phyloP scores from a whole-genome alignment of 1,284 basidiomycete genomes.

The Cystobasidium pallidum region DNA sequence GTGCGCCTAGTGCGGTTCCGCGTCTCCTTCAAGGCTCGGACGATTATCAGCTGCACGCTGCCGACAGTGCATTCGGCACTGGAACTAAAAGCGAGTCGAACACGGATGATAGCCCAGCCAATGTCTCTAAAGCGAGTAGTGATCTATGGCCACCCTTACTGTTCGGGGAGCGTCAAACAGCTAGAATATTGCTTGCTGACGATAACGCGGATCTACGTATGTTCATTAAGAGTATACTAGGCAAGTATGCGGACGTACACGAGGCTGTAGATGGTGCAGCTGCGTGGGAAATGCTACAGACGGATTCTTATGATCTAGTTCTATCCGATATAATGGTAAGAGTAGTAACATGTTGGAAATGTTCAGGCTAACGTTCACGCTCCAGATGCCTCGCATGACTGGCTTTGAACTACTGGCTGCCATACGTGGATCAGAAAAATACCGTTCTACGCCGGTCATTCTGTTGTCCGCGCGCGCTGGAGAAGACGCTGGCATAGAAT shows the following conservation, averaged over 20 bases:
- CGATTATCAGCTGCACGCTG: conserved; percentile 34
- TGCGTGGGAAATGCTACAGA: conserved; percentile 49
- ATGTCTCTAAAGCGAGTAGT: background rate
- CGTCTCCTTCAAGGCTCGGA: conserved; percentile 7
- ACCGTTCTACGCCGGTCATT: conserved; percentile 51
- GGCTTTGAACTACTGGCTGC: conserved; percentile 50
- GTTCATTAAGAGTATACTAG: conserved; percentile 51
- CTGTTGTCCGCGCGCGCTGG: conserved; percentile 53
- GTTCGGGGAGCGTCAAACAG: conserved; percentile 25
- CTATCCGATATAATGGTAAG: conserved; percentile 53
- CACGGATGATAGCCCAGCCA: conserved; percentile 35
- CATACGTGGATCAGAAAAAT: conserved; percentile 47
- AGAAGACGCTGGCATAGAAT: conserved; percentile 52
- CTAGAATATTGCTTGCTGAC: conserved; percentile 40
- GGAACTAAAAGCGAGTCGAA: conserved; percentile 33
- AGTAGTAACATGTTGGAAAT: conserved; percentile 40
- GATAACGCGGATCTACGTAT: conserved; percentile 47
- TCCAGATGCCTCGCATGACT: conserved; percentile 47
- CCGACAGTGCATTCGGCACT: conserved; percentile 13
- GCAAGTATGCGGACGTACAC: conserved; percentile 50
- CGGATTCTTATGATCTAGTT: conserved; percentile 49
- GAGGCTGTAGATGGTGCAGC: conserved; percentile 48
- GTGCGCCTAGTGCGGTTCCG: conserved; percentile 4
- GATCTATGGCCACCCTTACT: conserved; percentile 35
- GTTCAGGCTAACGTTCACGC: background rate